Evolutionary conservation across 2,329 filamentous ascomycete genomes (phyloP), one percentile per base, ranked within the genome.

Genomic region (Trichoderma breve): DNA sequence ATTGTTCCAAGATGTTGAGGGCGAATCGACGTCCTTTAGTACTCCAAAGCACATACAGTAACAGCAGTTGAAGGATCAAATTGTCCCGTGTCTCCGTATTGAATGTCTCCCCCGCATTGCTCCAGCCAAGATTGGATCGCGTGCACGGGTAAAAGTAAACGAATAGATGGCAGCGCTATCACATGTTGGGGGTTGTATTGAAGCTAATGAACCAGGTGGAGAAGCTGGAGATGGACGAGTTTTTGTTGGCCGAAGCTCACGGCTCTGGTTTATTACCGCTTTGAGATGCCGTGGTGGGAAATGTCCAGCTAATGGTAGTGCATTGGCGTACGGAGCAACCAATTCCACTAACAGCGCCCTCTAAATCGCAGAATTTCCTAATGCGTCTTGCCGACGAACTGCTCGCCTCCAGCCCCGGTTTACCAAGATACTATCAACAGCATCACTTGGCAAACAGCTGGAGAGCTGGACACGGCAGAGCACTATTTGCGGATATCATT

Each of bases 401-500:
- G 12, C 34, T 30, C n/a, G 34, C 53, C 18, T 5, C 2, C 36
- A 47, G n/a, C 34, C 39, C 55, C 53, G 26, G 9, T 61, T 36
- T 36, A 28, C 26, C 28, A 15, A 53, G 36, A 62, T 14, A 36
- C 34, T 36, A 53, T 36, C 64, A 58, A 28, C 47, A 26, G 57
- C 32, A 43, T 28, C 21, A 9, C 51, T 36, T 53, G 43, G 55
- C 4, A 28, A 28, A 53, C 1, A 28, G 57, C 57, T 61, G 15
- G 12, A 28, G 26, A 69, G 18, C 15, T 53, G 26, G 55, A 61
- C 5, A 70, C 8, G 26, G 28, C 5, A 69, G 24, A 47, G 7
- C 28, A 70, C 21, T n/a, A 62, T 62, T 61, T 62, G 57, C 57
- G 60, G 43, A 61, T 70, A 62, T 71, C 34, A 66, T 71, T 71